These are phyloP conservation scores for Aspergillus carlsbadensis DNA, from an alignment of 495 filamentous ascomycete genomes.

Conservation along the genomic window DNA sequence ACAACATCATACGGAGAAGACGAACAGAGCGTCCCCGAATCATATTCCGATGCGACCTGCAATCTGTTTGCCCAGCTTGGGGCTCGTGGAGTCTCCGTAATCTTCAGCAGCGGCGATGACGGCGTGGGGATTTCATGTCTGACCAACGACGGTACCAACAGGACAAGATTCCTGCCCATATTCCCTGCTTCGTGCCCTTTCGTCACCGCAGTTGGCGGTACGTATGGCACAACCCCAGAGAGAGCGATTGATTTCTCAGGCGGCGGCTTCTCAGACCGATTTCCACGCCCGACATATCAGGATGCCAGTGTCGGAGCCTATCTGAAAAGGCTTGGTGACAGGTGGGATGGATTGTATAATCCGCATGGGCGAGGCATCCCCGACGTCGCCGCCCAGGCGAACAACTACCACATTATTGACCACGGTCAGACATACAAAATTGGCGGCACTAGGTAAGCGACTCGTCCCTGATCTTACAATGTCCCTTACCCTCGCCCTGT, in stretches of 20 bases:
- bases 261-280: conserved; percentile 74
- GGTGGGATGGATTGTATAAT: conserved; percentile 54
- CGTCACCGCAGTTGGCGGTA: conserved; percentile 76
- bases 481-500: background rate
- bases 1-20: conserved; percentile 66
- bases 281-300: conserved; percentile 64
- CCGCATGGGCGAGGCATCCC: conserved; percentile 66
- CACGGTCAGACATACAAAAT: conserved; percentile 33
- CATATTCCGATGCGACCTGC: conserved; percentile 66
- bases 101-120: conserved; percentile 73
- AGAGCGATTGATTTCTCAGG: conserved; percentile 57
- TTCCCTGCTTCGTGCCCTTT: conserved; percentile 83
- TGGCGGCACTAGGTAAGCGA: conserved; percentile 44
- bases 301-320: conserved; percentile 54
- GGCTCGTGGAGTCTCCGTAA: conserved; percentile 67
- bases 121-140: conserved; percentile 60
- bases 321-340: conserved; percentile 38
- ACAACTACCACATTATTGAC: conserved; percentile 39
- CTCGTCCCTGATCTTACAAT: background rate
- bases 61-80: conserved; percentile 71
- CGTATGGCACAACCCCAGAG: conserved; percentile 51
- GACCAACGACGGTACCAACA: conserved; percentile 64
- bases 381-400: conserved; percentile 62
- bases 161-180: conserved; percentile 59
- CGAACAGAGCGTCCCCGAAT: conserved; percentile 49